These are phyloP conservation scores for Neoarthrinium moseri DNA, from an alignment of 2,329 filamentous ascomycete species.

Conservation along the genomic window DNA sequence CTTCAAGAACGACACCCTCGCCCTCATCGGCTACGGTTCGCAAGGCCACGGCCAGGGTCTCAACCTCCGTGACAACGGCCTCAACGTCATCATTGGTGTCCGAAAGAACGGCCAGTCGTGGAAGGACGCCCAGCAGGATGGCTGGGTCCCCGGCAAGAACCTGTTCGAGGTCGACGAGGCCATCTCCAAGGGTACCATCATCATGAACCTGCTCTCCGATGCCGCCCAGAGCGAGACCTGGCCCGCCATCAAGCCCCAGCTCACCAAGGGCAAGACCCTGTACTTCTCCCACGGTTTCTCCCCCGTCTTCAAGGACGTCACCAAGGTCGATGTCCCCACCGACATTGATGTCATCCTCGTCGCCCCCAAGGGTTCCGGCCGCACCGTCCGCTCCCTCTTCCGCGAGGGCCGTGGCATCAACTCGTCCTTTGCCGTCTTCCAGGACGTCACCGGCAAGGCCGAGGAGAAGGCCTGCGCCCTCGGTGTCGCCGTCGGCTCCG, in stretches of 20 bases:
- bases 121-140: slow-evolving; percentile 96
- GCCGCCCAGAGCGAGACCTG: slow-evolving; percentile 98
- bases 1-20: slow-evolving; percentile 99
- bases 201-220: slow-evolving; percentile 99
- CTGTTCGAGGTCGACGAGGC: slow-evolving; percentile 98
- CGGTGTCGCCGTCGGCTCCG: slow-evolving; percentile 93
- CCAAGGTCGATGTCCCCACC: slow-evolving; percentile 93
- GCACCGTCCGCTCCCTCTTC: slow-evolving; percentile 98
- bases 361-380: slow-evolving; percentile 97
- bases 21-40: slow-evolving; percentile 96
- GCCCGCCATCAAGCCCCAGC: slow-evolving; percentile 95
- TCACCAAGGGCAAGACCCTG: slow-evolving; percentile 99
- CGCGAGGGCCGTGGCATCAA: slow-evolving; percentile 99
- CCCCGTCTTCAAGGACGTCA: slow-evolving; percentile 98
- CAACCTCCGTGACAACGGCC: slow-evolving; percentile 98
- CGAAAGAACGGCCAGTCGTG: slow-evolving; percentile 97
- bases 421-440: slow-evolving; percentile 96
- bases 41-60: slow-evolving; percentile 99
- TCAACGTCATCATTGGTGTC: slow-evolving; percentile 98
- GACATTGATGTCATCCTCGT: slow-evolving; percentile 99
- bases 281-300: slow-evolving; percentile 99
- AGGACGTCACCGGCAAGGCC: slow-evolving; percentile 96
- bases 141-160: slow-evolving; percentile 98
- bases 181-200: slow-evolving; percentile 85
- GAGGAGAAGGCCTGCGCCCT: slow-evolving; percentile 97